Evolutionary conservation across 1,139 yeast species (phyloP).

Genomic region (Saccharomycopsis phalli): DNA sequence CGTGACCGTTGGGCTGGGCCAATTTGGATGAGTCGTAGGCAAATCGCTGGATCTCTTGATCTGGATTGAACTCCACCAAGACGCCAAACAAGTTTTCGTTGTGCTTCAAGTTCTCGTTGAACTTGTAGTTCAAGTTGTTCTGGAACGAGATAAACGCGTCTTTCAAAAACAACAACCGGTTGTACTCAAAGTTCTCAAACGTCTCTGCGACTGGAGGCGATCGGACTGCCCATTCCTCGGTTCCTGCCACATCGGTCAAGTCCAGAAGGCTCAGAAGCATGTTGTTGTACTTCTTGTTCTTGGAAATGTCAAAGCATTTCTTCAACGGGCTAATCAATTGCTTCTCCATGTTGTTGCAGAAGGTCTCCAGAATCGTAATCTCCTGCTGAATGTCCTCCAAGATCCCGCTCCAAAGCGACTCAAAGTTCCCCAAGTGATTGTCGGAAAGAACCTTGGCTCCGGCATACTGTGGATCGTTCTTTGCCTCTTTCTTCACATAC

Average conservation of each 20-base stretch:
- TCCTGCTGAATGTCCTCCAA: slow-evolving; percentile 46
- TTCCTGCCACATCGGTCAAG: slow-evolving; percentile 22
- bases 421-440: slow-evolving; percentile 28
- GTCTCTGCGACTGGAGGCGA: slow-evolving; percentile 68
- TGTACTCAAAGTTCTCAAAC: slow-evolving; percentile 65
- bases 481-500: slow-evolving; percentile 18
- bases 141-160: slow-evolving; percentile 62
- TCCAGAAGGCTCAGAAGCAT: slow-evolving; percentile 33
- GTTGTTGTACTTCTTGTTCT: slow-evolving; percentile 39
- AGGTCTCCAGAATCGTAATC: slow-evolving; percentile 41
- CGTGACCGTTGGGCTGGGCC: not conserved
- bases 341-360: slow-evolving; percentile 42
- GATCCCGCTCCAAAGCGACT: slow-evolving; percentile 50
- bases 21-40: slow-evolving; percentile 30
- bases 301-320: slow-evolving; percentile 44
- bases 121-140: slow-evolving; percentile 47
- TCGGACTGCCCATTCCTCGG: slow-evolving; percentile 21
- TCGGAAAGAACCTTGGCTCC: slow-evolving; percentile 21
- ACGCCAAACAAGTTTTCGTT: slow-evolving; percentile 63
- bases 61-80: slow-evolving; percentile 52
- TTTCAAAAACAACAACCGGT: slow-evolving; percentile 58
- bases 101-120: slow-evolving; percentile 37
- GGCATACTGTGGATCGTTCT: slow-evolving; percentile 20
- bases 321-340: slow-evolving; percentile 51
- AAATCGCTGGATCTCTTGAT: slow-evolving; percentile 48